Conservation (phyloP, 2,329 filamentous ascomycete genomes). For the Endocalyx cinctus region DNA sequence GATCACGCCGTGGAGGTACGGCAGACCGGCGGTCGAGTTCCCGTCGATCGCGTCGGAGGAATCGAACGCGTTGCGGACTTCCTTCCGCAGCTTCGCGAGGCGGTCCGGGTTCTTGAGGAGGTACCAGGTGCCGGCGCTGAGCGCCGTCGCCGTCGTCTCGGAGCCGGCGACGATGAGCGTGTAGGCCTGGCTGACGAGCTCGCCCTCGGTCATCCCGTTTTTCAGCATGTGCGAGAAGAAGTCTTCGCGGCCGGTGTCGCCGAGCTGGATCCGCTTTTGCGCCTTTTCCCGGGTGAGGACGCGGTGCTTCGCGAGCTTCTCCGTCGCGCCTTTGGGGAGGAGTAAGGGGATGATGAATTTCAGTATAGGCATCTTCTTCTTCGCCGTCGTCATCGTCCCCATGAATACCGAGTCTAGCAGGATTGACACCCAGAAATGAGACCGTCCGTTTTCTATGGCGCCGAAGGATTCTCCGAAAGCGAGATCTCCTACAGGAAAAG, state of each 20-base stretch:
- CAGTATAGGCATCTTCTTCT: slow-evolving; percentile 2
- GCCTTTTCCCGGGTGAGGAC: slow-evolving; percentile 7
- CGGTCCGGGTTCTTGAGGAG: slow-evolving; percentile 32
- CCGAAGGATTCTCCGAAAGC: slow-evolving; percentile 15
- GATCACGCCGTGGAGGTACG: slow-evolving; percentile 30
- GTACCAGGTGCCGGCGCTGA: slow-evolving; percentile 32
- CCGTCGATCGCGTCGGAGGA: slow-evolving; percentile 28
- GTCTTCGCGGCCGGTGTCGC: slow-evolving; percentile 11
- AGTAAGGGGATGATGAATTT: slow-evolving; percentile 8
- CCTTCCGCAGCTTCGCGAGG: slow-evolving; percentile 32
- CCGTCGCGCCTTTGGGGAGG: slow-evolving; percentile 6
- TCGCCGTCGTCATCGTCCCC: slow-evolving; percentile 1
- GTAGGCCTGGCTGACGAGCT: slow-evolving; percentile 22
- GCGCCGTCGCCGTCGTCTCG: slow-evolving; percentile 43
- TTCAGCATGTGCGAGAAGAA: slow-evolving; percentile 17
- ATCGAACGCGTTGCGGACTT: slow-evolving; percentile 37
- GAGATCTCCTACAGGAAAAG: slow-evolving; percentile 11
- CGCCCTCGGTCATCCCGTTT: slow-evolving; percentile 10
- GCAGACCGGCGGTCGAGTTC: slow-evolving; percentile 19
- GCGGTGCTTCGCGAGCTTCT: slow-evolving; percentile 8
- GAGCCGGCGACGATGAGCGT: slow-evolving; percentile 38
- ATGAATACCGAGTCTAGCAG: slow-evolving; percentile 7
- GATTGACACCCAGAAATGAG: slow-evolving; percentile 13
- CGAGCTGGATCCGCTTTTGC: slow-evolving; percentile 12
- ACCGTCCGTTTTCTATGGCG: slow-evolving; percentile 8